Conservation (phyloP, 1,284 basidiomycete genomes). For the Pseudozyma thailandica region DNA sequence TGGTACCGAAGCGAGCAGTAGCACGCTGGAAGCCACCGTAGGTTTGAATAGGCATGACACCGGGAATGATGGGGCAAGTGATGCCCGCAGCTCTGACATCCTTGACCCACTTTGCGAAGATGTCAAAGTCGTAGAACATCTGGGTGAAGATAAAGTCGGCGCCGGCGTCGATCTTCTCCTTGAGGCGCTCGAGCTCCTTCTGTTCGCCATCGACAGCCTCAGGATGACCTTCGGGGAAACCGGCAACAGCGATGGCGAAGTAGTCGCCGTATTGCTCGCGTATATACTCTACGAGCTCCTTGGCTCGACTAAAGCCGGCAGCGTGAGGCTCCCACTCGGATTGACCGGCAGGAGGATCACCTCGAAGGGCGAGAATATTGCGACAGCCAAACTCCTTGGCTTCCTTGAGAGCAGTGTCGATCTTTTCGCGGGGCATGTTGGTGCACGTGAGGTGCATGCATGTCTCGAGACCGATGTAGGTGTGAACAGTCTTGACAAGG, state of each 20-base stretch:
- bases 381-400: constrained; percentile 91
- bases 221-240: constrained; percentile 75
- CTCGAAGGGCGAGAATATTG: constrained; percentile 93
- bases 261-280: constrained; percentile 65
- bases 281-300: constrained; percentile 66
- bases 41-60: constrained; percentile 96
- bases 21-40: constrained; percentile 96
- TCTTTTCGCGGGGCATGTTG: constrained; percentile 85
- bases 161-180: constrained; percentile 86
- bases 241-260: constrained; percentile 67
- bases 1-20: constrained; percentile 84
- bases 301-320: constrained; percentile 63
- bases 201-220: constrained; percentile 68
- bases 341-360: constrained; percentile 68
- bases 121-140: constrained; percentile 91
- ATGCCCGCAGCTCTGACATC: constrained; percentile 74
- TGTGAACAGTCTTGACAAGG: constrained; percentile 84
- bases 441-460: constrained; percentile 69
- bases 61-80: constrained; percentile 91
- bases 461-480: constrained; percentile 67
- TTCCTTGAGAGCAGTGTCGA: constrained; percentile 89
- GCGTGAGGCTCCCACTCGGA: constrained; percentile 71
- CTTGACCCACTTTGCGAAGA: constrained; percentile 87
- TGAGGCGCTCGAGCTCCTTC: constrained; percentile 83
- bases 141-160: constrained; percentile 92